A percentile compares a stretch with the other conserved stretches of the same genome.
These are phyloP conservation scores for Yamadazyma olivae DNA, from an alignment of 805 yeast species.

Conservation along the genomic window DNA sequence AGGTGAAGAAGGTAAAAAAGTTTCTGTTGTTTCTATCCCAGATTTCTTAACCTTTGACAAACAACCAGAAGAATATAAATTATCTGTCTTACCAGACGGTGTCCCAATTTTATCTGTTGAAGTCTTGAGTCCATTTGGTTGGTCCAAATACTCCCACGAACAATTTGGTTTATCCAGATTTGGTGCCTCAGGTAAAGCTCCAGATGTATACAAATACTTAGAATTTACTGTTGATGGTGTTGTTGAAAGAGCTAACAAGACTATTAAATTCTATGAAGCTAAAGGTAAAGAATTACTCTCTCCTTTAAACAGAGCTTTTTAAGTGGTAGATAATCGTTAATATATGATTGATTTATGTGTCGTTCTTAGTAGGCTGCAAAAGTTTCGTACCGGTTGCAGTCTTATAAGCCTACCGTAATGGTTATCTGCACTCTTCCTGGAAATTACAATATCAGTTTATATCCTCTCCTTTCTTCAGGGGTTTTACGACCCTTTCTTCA, in stretches of 20 bases:
- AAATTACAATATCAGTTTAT: too few species aligned
- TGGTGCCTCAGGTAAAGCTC: slow-evolving; percentile 94
- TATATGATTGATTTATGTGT: too few species aligned
- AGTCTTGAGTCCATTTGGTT: slow-evolving; percentile 86
- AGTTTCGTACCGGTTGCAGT: too few species aligned
- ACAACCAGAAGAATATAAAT: slow-evolving; percentile 77
- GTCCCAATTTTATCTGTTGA: slow-evolving; percentile 91
- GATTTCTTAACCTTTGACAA: slow-evolving; percentile 86
- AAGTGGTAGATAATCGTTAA: slow-evolving; percentile 17
- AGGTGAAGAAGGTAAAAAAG: slow-evolving; percentile 62
- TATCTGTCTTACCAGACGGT: slow-evolving; percentile 91
- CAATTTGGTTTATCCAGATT: slow-evolving; percentile 94
- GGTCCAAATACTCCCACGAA: slow-evolving; percentile 95
- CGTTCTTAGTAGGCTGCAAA: too few species aligned
- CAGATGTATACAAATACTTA: slow-evolving; percentile 76
- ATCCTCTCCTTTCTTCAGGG: too few species aligned
- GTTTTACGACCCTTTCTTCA: too few species aligned
- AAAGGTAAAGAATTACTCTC: slow-evolving; percentile 53
- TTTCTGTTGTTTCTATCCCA: slow-evolving; percentile 87
- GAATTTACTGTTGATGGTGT: slow-evolving; percentile 93
- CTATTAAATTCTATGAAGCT: slow-evolving; percentile 79
- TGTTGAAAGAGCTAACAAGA: slow-evolving; percentile 79
- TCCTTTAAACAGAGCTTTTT: slow-evolving; percentile 79
- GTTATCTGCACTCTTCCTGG: too few species aligned
- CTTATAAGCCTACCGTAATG: too few species aligned